Percentiles rank a stretch among this genome's conserved stretches.
phyloP scores from a whole-genome alignment of 306 rosid species.

The Prunus persica region Prunus_persica_NCBIv2 NC_034009.1:35450501-35451000 shows the following conservation, averaged over 20 bases:
- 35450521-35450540: slow-evolving; percentile 85
- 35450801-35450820: slow-evolving; percentile 78
- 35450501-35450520: slow-evolving; percentile 95
- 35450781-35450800: slow-evolving; percentile 29
- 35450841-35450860: slow-evolving; percentile 69
- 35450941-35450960: slow-evolving; percentile 67
- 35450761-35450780: slow-evolving; percentile 25
- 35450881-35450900: slow-evolving; percentile 71
- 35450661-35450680: slow-evolving; percentile 74
- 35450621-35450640: slow-evolving; percentile 56
- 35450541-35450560: slow-evolving; percentile 55
- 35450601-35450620: slow-evolving; percentile 63
- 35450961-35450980: slow-evolving; percentile 15
- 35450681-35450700: slow-evolving; percentile 33
- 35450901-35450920: slow-evolving; percentile 51
- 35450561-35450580: slow-evolving; percentile 69
- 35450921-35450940: slow-evolving; percentile 70
- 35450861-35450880: slow-evolving; percentile 50
- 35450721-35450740: slow-evolving; percentile 8
- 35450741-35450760: slow-evolving; percentile 13
- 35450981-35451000: neutral
- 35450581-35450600: slow-evolving; percentile 70
- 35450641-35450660: slow-evolving; percentile 55
- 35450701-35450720: slow-evolving; percentile 5
- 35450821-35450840: slow-evolving; percentile 68